Base-by-base conservation (phyloP, 208 protist species). In the Phytomonas serpens region DNA sequence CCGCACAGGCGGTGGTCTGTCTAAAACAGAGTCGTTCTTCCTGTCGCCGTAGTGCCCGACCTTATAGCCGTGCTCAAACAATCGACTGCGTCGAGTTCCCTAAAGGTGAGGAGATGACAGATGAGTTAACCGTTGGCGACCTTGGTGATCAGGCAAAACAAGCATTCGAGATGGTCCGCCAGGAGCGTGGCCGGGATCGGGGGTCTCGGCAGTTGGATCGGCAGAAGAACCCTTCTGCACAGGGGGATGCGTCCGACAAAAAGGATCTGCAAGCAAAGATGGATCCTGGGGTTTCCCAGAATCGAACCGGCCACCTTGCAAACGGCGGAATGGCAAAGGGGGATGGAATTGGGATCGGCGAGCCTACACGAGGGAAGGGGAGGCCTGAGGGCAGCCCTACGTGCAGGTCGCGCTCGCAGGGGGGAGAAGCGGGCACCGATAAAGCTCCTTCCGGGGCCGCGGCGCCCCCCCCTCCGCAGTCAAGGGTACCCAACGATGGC, bases 41-140 rank as follows among this genome's bases (percentile, higher is more conserved):
- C 31, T 33, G 67, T n/a, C 77, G 88, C 40, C 79, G 74, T 67
- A 71, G 77, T 4, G 77, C 73, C 10, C 79, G 84, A 19, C 72
- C 76, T 19, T 23, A 76, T 73, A 87, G 74, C 32, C 80, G 78
- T 67, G 76, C 81, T 61, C 70, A 85, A 23, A 85, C 78, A 66
- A 86, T 92, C 64, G 80, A 78, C 51, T 73, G 84, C 37, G 72
- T 90, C 11, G 83, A 86, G 52, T 82, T 93, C 67, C 88, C 88
- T 4, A 70, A 77, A 66, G 88, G 78, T 30, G 76, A 89, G 30
- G 86, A 93, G 72, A 40, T 93, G 36, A 77, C 80, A 38, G 83
- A 85, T 30, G 80, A 85, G 38, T 67, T 47, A 47, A 47, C 40
- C 40, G 40, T 47, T 83, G 68, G 80, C 61, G 23, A 30, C 38